Conservation (phyloP, 495 filamentous ascomycete species). For the Bathelium albidoporum region DNA sequence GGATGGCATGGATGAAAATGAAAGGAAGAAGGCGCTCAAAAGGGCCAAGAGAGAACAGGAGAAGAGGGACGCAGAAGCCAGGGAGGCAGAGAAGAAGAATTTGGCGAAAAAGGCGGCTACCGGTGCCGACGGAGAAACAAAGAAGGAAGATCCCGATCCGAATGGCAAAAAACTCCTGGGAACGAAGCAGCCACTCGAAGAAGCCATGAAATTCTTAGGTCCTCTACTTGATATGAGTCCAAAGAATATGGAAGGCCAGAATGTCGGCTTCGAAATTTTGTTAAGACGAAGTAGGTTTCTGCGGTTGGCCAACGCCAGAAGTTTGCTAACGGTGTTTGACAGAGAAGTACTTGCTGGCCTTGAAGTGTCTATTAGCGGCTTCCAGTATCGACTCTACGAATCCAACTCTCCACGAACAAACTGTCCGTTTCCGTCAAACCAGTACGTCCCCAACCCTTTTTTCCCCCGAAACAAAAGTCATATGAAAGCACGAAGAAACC, state of each 20-base stretch:
- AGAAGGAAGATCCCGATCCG: conserved; percentile 85
- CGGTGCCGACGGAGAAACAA: conserved; percentile 40
- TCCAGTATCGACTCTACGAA: conserved; percentile 56
- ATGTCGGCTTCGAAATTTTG: conserved; percentile 82
- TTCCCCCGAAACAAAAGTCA: not conserved
- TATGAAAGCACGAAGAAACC: too few relatives aligned
- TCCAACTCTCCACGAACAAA: conserved; percentile 69
- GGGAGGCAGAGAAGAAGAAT: conserved; percentile 59
- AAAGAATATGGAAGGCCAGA: conserved; percentile 72
- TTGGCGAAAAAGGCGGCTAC: conserved; percentile 37
- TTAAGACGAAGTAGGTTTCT: conserved; percentile 57
- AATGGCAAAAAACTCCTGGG: conserved; percentile 64
- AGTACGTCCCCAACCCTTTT: conserved; percentile 22
- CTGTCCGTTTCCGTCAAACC: conserved; percentile 55
- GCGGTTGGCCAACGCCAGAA: not conserved
- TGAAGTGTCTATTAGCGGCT: conserved; percentile 74
- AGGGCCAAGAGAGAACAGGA: conserved; percentile 92
- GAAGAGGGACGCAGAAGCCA: conserved; percentile 68
- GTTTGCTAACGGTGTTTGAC: conserved; percentile 22
- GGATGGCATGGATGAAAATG: conserved; percentile 51
- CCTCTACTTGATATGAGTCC: conserved; percentile 72
- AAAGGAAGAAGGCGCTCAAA: conserved; percentile 87
- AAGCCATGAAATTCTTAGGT: conserved; percentile 75
- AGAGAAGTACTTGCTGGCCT: conserved; percentile 77
- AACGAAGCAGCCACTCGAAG: conserved; percentile 71